Percentiles rank a stretch among this genome's conserved stretches.
phyloP scores from a whole-genome alignment of 108 stramenopile species.

The Nitzschia sp. region DNA sequence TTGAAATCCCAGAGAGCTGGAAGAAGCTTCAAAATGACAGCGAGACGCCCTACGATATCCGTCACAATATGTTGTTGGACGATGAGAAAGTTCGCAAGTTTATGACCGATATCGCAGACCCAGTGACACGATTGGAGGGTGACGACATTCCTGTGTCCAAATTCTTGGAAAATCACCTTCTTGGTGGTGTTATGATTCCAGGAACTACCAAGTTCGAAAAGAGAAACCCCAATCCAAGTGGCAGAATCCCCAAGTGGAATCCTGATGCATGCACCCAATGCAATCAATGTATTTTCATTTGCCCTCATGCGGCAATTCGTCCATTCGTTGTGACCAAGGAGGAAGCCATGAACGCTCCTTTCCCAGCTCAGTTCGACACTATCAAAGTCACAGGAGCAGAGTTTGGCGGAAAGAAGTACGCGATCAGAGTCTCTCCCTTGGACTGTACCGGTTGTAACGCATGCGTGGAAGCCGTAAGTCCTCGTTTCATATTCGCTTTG shows the following conservation, averaged over 20 bases:
- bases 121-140: constrained; percentile 58
- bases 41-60: constrained; percentile 35
- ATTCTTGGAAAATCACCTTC: constrained; percentile 62
- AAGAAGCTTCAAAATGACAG: constrained; percentile 34
- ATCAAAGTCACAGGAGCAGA: constrained; percentile 52
- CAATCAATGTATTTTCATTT: constrained; percentile 66
- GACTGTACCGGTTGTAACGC: constrained; percentile 73
- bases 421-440: constrained; percentile 54
- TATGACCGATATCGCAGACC: constrained; percentile 58
- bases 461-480: constrained; percentile 51
- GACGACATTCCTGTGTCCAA: constrained; percentile 59
- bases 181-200: constrained; percentile 58
- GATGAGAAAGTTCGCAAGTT: constrained; percentile 56
- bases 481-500: background rate
- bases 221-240: constrained; percentile 54
- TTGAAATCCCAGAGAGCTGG: constrained; percentile 59
- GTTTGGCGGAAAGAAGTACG: constrained; percentile 59
- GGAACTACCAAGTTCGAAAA: constrained; percentile 61
- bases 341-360: constrained; percentile 48
- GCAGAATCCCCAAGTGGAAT: constrained; percentile 55
- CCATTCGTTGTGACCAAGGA: constrained; percentile 67
- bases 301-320: constrained; percentile 64
- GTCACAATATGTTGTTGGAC: constrained; percentile 56
- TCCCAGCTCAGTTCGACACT: constrained; percentile 47
- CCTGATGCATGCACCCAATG: constrained; percentile 55